Evolutionary conservation across 108 stramenopile genomes (phyloP), one percentile per base, ranked within the genome.

Genomic region (Mayamaea pseudoterrestris): DNA sequence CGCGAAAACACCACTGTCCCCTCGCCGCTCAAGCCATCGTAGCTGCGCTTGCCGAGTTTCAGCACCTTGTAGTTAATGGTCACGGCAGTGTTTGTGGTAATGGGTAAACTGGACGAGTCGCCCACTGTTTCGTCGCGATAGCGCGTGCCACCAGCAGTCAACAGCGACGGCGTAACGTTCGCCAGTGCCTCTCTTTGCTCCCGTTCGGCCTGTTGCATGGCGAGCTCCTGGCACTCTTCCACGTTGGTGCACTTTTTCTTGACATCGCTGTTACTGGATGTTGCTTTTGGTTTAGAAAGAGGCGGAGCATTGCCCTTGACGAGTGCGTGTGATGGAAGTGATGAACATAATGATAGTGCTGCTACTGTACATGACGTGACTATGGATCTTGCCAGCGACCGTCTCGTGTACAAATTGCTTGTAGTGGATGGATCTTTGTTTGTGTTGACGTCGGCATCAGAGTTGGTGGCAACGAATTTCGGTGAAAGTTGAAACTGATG

Each of bases 271-370:
- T n/a, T n/a, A n/a, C n/a, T n/a, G n/a, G n/a, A n/a, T n/a, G 60
- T 72, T 13, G 29, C 61, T 16, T 66, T 69, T 24, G 86, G n/a
- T n/a, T n/a, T n/a, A n/a, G n/a, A n/a, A n/a, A n/a, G 74, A 1
- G 85, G 85, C 9, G 87, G 87, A 5, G 83, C 80, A 21, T 74
- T 73, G 8, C 88, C 88, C 60, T 85, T 90, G 25, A 90, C 83
- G n/a, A 90, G 53, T 1, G 87, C 87, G 22, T 50, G 4, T 11
- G 50, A 12, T 8, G 47, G 47, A 36, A 30, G 24, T 4, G 42
- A 9, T 2, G n/a, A n/a, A n/a, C n/a, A n/a, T n/a, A n/a, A n/a
- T n/a, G n/a, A n/a, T n/a, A n/a, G n/a, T n/a, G n/a, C n/a, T n/a
- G n/a, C n/a, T n/a, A n/a, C n/a, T n/a, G n/a, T n/a, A n/a, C n/a